A percentile compares a stretch with the other conserved stretches of the same genome.
phyloP scores from a whole-genome alignment of 2,329 filamentous ascomycete species.

The Scedosporium apiospermum region DNA sequence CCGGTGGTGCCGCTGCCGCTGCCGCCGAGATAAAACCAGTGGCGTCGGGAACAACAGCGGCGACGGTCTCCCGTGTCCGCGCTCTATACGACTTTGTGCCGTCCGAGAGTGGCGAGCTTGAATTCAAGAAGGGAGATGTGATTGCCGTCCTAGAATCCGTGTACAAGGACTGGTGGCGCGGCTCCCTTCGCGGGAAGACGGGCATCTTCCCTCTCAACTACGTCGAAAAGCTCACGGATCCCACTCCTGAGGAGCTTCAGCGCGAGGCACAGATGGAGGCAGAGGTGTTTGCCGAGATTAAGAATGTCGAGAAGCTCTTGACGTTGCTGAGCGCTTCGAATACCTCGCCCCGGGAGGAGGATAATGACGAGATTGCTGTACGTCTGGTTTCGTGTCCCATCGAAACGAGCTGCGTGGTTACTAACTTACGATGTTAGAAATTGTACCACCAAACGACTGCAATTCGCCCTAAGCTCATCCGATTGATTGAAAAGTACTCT shows the following conservation, averaged over 20 bases:
- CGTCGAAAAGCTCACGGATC: constrained; percentile 93
- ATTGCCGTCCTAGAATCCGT: constrained; percentile 96
- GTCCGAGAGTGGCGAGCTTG: constrained; percentile 86
- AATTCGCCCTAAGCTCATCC: constrained; percentile 93
- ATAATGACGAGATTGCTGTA: constrained; percentile 94
- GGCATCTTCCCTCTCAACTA: constrained; percentile 99
- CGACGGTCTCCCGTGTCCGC: constrained; percentile 88
- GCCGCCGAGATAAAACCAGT: constrained; percentile 44
- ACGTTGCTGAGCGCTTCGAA: constrained; percentile 84
- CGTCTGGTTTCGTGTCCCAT: background rate
- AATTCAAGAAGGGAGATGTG: constrained; percentile 93
- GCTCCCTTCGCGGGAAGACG: constrained; percentile 84
- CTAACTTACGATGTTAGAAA: constrained; percentile 34
- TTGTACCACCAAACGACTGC: constrained; percentile 87
- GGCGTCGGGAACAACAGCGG: constrained; percentile 76
- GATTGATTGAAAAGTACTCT: constrained; percentile 96
- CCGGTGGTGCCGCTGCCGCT: constrained; percentile 20
- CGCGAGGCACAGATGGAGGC: constrained; percentile 92
- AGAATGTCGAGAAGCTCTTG: constrained; percentile 61
- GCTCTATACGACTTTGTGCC: constrained; percentile 93
- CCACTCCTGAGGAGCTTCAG: constrained; percentile 87
- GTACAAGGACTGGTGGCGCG: constrained; percentile 99
- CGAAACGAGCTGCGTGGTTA: background rate
- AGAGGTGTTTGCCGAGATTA: constrained; percentile 56
- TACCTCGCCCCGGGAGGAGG: constrained; percentile 69